Conservation (phyloP, 495 filamentous ascomycete species). For the Hyaloscypha bicolor region DNA sequence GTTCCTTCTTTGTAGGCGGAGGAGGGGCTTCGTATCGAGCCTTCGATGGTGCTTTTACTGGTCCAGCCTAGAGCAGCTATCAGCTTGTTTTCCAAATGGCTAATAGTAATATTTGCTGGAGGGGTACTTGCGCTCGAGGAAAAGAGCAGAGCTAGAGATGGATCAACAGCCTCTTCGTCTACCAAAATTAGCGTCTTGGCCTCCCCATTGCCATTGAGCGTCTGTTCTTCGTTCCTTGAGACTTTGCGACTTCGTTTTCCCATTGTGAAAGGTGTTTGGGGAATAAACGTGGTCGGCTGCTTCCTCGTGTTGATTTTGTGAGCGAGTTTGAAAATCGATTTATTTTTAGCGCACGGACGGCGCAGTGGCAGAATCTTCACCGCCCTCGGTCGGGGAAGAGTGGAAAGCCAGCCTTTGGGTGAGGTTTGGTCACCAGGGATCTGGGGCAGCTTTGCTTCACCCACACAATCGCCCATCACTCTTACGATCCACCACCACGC, state of each 20-base stretch:
- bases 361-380: neutral
- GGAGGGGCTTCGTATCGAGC: slow-evolving; percentile 46
- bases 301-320: neutral
- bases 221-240: slow-evolving; percentile 15
- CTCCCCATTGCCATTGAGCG: slow-evolving; percentile 26
- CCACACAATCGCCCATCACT: neutral
- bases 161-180: slow-evolving; percentile 62
- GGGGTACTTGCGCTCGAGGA: slow-evolving; percentile 66
- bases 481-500: neutral
- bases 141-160: slow-evolving; percentile 77
- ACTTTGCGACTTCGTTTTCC: slow-evolving; percentile 28
- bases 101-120: neutral
- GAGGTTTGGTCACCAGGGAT: neutral
- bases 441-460: neutral
- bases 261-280: slow-evolving; percentile 22
- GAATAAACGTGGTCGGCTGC: neutral
- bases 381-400: neutral
- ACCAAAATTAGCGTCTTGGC: slow-evolving; percentile 25
- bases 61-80: slow-evolving; percentile 59
- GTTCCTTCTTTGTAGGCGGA: slow-evolving; percentile 32
- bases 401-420: neutral
- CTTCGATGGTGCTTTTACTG: slow-evolving; percentile 59
- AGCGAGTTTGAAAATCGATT: neutral
- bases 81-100: slow-evolving; percentile 4
- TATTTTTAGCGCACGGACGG: slow-evolving; percentile 1